Conservation (phyloP, 495 filamentous ascomycete genomes). For the Chaetomium cochliodes region DNA sequence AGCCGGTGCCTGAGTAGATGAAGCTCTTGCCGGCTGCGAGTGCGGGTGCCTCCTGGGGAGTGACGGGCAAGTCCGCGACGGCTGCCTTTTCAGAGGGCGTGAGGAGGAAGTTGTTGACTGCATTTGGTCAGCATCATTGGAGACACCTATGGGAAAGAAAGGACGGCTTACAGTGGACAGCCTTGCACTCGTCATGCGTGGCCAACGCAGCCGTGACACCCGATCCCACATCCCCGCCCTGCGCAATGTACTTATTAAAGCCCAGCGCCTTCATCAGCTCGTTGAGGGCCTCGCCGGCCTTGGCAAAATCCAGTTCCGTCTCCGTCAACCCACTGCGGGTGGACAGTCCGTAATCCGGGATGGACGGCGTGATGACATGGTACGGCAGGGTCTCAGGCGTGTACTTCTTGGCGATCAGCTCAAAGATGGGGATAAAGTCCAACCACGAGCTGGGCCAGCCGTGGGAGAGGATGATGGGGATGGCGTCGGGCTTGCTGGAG, state of each 20-base stretch:
- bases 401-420: slow-evolving; percentile 52
- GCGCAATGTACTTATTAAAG: slow-evolving; percentile 59
- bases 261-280: slow-evolving; percentile 56
- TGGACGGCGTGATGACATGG: slow-evolving; percentile 63
- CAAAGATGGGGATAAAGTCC: slow-evolving; percentile 51
- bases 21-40: slow-evolving; percentile 17
- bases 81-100: slow-evolving; percentile 18
- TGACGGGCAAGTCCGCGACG: slow-evolving; percentile 19
- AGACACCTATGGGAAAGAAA: not conserved
- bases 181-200: slow-evolving; percentile 40
- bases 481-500: slow-evolving; percentile 56
- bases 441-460: slow-evolving; percentile 52
- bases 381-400: slow-evolving; percentile 57
- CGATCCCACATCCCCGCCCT: slow-evolving; percentile 67
- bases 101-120: slow-evolving; percentile 32
- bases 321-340: slow-evolving; percentile 32
- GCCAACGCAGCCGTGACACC: slow-evolving; percentile 46
- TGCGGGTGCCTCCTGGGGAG: slow-evolving; percentile 16
- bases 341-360: slow-evolving; percentile 64
- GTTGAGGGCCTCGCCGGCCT: slow-evolving; percentile 54
- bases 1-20: slow-evolving; percentile 45
- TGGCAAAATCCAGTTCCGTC: slow-evolving; percentile 43
- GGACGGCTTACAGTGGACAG: slow-evolving; percentile 29
- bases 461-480: slow-evolving; percentile 57
- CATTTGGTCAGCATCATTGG: not conserved